These are phyloP conservation scores for Elongisporangium prolatum DNA, from an alignment of 352 stramenopile species.

Conservation along the genomic window DNA sequence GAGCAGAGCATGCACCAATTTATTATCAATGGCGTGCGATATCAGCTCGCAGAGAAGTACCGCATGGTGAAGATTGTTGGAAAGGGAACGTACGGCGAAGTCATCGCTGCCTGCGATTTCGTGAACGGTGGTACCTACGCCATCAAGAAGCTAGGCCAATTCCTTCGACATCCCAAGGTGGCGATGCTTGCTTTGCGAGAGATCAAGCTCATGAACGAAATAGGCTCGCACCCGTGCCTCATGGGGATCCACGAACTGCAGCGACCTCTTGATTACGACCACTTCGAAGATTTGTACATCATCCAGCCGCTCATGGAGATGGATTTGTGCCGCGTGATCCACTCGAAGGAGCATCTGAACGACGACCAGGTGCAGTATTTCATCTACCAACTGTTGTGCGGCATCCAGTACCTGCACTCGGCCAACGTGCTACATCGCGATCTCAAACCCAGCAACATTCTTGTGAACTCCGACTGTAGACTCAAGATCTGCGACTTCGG, in stretches of 20 bases:
- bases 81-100: conserved; percentile 87
- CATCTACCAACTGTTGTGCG: conserved; percentile 94
- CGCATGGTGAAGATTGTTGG: conserved; percentile 88
- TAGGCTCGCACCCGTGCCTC: conserved; percentile 66
- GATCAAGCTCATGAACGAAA: conserved; percentile 87
- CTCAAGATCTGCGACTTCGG: conserved; percentile 90
- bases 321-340: conserved; percentile 89
- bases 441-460: conserved; percentile 97
- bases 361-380: conserved; percentile 97
- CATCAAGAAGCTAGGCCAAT: conserved; percentile 87
- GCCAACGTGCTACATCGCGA: conserved; percentile 95
- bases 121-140: conserved; percentile 81
- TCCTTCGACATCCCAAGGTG: conserved; percentile 81
- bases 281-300: conserved; percentile 97
- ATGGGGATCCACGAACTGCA: conserved; percentile 87
- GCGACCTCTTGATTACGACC: conserved; percentile 71
- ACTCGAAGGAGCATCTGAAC: conserved; percentile 86
- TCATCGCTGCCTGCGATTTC: conserved; percentile 86
- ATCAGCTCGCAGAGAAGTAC: conserved; percentile 83
- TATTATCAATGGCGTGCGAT: conserved; percentile 84
- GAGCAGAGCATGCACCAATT: conserved; percentile 88
- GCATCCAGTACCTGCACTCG: conserved; percentile 94
- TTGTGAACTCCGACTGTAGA: conserved; percentile 92
- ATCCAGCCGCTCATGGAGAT: conserved; percentile 98
- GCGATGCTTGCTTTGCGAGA: conserved; percentile 78